Evolutionary conservation across 2,329 filamentous ascomycete species (phyloP).

Genomic region (Penicillium fuscoglaucum): DNA sequence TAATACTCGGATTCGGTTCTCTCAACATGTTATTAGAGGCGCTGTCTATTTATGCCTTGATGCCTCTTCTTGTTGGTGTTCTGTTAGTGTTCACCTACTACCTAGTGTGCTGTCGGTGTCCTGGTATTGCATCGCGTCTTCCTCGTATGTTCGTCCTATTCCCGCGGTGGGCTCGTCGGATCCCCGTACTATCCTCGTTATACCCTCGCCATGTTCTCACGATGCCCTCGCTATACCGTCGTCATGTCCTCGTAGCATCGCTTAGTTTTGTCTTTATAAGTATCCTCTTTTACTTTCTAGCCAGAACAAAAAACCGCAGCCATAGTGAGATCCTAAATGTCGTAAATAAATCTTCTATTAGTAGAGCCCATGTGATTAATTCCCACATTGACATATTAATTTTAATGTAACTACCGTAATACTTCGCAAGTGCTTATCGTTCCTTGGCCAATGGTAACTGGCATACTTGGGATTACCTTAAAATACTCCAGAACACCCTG

Average conservation of each 20-base stretch:
- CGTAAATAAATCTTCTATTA: too few species aligned
- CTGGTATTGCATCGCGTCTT: not conserved
- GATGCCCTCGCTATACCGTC: too few species aligned
- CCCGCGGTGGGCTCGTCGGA: too few species aligned
- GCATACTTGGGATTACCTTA: not conserved
- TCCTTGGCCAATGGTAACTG: not conserved
- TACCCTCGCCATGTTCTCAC: too few species aligned
- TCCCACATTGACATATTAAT: not conserved
- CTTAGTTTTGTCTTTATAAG: too few species aligned
- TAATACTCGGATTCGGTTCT: not conserved
- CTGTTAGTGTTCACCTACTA: not conserved
- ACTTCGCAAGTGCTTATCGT: not conserved
- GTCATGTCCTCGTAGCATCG: too few species aligned
- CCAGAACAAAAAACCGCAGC: too few species aligned
- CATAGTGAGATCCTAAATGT: too few species aligned
- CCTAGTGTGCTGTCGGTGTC: not conserved
- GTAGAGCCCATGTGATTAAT: not conserved
- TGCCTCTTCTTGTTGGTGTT: not conserved
- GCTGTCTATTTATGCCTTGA: not conserved
- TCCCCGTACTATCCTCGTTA: too few species aligned
- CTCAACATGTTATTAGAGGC: not conserved
- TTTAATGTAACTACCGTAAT: not conserved
- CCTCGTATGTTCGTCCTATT: not conserved
- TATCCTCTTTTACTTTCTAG: too few species aligned
- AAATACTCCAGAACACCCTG: not conserved